Conservation (phyloP, 2,329 filamentous ascomycete genomes). For the Cladosporium sphaerospermum region DNA sequence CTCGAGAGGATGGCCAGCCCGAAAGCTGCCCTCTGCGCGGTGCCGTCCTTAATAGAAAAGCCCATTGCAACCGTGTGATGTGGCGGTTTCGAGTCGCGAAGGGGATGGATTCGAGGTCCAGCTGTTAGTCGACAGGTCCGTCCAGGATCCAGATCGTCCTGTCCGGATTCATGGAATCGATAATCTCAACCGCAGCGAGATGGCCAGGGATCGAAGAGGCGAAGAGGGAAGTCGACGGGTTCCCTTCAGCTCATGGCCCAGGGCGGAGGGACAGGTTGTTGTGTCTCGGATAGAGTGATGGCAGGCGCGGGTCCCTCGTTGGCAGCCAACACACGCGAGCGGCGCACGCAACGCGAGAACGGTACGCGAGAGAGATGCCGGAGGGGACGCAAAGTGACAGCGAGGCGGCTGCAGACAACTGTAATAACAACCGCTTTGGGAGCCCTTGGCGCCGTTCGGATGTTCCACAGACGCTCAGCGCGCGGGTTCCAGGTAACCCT, state of each 20-base stretch:
- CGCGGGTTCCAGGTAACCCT: constrained; percentile 9
- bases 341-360: constrained; percentile 9
- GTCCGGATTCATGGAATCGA: constrained; percentile 10
- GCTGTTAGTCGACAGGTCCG: constrained; percentile 3
- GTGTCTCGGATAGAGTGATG: constrained; percentile 9
- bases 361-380: constrained; percentile 7
- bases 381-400: constrained; percentile 2
- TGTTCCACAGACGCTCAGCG: constrained; percentile 9
- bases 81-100: neutral
- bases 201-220: neutral
- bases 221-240: neutral
- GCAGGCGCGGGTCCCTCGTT: constrained; percentile 5
- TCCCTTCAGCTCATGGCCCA: neutral
- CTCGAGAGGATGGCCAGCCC: constrained; percentile 15
- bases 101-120: neutral
- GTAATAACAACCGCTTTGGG: constrained; percentile 10
- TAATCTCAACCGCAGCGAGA: constrained; percentile 11
- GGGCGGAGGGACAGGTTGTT: neutral
- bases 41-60: constrained; percentile 8
- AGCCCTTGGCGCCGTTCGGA: constrained; percentile 9
- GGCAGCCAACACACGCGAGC: constrained; percentile 4
- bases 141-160: constrained; percentile 6
- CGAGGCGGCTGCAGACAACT: constrained; percentile 11
- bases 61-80: constrained; percentile 1
- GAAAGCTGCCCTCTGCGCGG: constrained; percentile 1